Evolutionary conservation across 768 basidiomycete species (phyloP), one percentile per base, ranked within the genome.

Genomic region (Termitomyces sp.): DNA sequence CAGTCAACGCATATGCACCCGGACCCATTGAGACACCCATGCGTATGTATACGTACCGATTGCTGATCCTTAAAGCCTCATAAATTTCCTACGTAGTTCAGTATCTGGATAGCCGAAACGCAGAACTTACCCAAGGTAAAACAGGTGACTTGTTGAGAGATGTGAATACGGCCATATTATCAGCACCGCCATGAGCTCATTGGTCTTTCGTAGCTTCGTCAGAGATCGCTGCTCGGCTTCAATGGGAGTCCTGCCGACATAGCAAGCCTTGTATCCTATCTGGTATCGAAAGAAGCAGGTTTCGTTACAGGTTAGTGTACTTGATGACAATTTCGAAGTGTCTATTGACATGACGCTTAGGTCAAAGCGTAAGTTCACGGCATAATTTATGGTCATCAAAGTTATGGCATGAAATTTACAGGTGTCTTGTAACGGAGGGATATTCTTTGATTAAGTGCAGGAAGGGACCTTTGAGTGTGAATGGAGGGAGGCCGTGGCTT

Each of bases 1-100:
- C 73, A 1, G 76, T 76, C 18, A 79, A 79, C 37, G 71, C 74
- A 1, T 76, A 77, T 50, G 71, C 74, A 9, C 74, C 74, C 18
- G 73, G 76, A 43, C 2, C 67, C 53, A 62, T 65, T 12, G 60
- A 65, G 42, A 67, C 64, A 39, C 22, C 57, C 3, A 42, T 64
- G 49, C 46, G 62, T 63, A 46, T 26, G 60, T 34, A 42, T 26
- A 36, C 9, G 13, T 16, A 32, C 9, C 6, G 5, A 5, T 5
- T 32, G 3, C 10, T 58, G 16, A n/a, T 9, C 26, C 22, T 12
- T 1, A 10, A 34, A 18, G 10, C n/a, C n/a, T 39, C 9, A 37
- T 36, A 7, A 46, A 20, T 27, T 20, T 9, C 3, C 31, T 3
- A 37, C 29, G 36, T 20, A 60, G 59, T 60, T 20, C 37, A 57